These are phyloP conservation scores for Daldinia caldariorum DNA, from an alignment of 495 filamentous ascomycete genomes.

Conservation along the genomic window DNA sequence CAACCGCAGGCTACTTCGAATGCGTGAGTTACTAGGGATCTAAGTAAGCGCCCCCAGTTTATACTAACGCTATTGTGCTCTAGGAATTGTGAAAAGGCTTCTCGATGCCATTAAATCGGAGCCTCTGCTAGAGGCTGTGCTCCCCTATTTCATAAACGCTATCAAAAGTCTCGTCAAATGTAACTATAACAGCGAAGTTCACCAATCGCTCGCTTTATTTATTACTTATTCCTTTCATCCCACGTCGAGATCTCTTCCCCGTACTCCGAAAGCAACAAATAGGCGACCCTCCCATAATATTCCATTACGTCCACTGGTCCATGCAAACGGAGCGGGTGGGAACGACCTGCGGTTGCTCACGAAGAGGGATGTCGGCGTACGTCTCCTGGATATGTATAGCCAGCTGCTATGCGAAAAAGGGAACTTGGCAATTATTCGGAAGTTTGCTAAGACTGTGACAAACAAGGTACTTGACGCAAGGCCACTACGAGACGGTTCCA, in stretches of 20 bases:
- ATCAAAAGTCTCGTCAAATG: constrained; percentile 80
- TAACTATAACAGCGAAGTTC: constrained; percentile 80
- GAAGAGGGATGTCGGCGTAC: constrained; percentile 73
- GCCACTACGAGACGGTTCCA: constrained; percentile 35
- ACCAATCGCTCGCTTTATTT: constrained; percentile 88
- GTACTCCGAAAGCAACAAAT: constrained; percentile 62
- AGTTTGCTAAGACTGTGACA: constrained; percentile 94
- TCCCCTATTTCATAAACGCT: constrained; percentile 78
- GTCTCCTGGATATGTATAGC: constrained; percentile 84
- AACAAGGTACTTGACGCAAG: constrained; percentile 76
- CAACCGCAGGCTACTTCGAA: constrained; percentile 79
- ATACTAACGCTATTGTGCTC: constrained; percentile 27
- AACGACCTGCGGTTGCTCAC: constrained; percentile 47
- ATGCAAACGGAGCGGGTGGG: constrained; percentile 31
- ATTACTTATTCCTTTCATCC: constrained; percentile 92
- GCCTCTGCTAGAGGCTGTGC: constrained; percentile 71
- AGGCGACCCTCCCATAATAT: constrained; percentile 44
- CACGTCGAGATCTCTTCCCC: constrained; percentile 57
- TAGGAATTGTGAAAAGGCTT: constrained; percentile 88
- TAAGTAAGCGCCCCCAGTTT: constrained; percentile 14
- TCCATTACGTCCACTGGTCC: constrained; percentile 49
- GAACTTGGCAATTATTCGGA: constrained; percentile 74
- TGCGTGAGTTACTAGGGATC: constrained; percentile 75
- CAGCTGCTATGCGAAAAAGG: constrained; percentile 79
- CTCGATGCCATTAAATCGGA: constrained; percentile 90